Evolutionary conservation across 352 stramenopile genomes (phyloP), one percentile per base, ranked within the genome.

Genomic region (Phytophthora melonis): DNA sequence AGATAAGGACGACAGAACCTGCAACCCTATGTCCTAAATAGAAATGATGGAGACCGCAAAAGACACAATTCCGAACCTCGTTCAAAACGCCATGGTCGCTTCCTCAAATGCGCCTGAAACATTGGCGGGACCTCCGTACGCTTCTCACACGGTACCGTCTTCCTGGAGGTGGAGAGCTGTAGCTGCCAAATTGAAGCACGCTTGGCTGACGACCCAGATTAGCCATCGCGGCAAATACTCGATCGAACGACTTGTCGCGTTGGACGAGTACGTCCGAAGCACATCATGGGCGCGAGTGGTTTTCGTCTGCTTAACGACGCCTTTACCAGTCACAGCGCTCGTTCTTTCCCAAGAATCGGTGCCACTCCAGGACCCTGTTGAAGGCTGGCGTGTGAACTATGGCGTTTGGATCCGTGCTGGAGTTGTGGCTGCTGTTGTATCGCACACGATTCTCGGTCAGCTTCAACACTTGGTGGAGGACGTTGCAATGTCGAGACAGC

Each of bases 141-240:
- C 18, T 2, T 18, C 47, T 54, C 8, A 8, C 8, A 9, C 47
- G 5, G n/a, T 3, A 54, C 43, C 13, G n/a, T 10, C 6, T 23
- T n/a, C n/a, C 43, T 52, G 43, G 16, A 52, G 18, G 14, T 55
- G 19, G 47, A 18, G 10, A 1, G 5, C 19, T 4, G 50, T 18
- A 21, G 13, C 2, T 9, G 16, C 50, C 39, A 52, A 63, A n/a
- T 23, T 59, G 13, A 52, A 67, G 8, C 47, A 19, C 16, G n/a
- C 34, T 30, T 71, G 56, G 64, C 4, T 59, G 6, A 32, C 45
- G 1, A 41, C 43, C 5, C 71, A 79, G 63, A 45, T 76, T 4
- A 76, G 63, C 25, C 54, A 76, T 49, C 52, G 53, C 34, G 72
- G 63, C 0, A 68, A 53, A 36, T 76, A 68, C 59, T 79, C 68